phyloP scores from a whole-genome alignment of 306 rosid species.

The Begonia loranthoides region DNA sequence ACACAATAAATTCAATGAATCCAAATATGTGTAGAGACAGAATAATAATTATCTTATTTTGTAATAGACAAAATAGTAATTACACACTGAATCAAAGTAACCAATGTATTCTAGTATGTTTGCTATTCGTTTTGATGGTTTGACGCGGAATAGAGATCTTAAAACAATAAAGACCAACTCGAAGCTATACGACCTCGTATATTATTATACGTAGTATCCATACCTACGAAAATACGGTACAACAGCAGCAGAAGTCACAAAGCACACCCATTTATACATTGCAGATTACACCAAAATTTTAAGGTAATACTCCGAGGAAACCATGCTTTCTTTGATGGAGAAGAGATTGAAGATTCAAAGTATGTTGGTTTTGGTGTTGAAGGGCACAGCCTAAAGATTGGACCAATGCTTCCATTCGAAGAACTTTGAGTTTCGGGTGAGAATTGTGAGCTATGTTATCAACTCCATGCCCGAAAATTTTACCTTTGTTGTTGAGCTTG shows the following conservation, averaged over 20 bases:
- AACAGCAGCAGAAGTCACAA: not conserved
- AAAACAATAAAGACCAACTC: too few relatives aligned
- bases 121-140: too few relatives aligned
- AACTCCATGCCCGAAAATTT: slow-evolving; percentile 65
- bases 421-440: slow-evolving; percentile 53
- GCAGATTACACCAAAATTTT: slow-evolving; percentile 36
- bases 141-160: too few relatives aligned
- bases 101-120: too few relatives aligned
- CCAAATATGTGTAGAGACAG: too few relatives aligned
- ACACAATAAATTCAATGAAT: too few relatives aligned
- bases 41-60: too few relatives aligned
- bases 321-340: slow-evolving; percentile 25
- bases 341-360: slow-evolving; percentile 38
- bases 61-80: too few relatives aligned
- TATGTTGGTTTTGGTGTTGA: slow-evolving; percentile 70
- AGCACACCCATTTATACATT: slow-evolving; percentile 10
- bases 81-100: too few relatives aligned
- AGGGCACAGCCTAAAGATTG: slow-evolving; percentile 58
- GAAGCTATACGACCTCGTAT: too few relatives aligned
- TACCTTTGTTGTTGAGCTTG: slow-evolving; percentile 81
- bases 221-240: not conserved
- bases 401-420: slow-evolving; percentile 45
- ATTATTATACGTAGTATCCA: too few relatives aligned
- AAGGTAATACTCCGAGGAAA: slow-evolving; percentile 8
- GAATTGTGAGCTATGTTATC: slow-evolving; percentile 55